Evolutionary conservation across 805 yeast species (phyloP).

Genomic region (Helenozyma baotianmanensis): DNA sequence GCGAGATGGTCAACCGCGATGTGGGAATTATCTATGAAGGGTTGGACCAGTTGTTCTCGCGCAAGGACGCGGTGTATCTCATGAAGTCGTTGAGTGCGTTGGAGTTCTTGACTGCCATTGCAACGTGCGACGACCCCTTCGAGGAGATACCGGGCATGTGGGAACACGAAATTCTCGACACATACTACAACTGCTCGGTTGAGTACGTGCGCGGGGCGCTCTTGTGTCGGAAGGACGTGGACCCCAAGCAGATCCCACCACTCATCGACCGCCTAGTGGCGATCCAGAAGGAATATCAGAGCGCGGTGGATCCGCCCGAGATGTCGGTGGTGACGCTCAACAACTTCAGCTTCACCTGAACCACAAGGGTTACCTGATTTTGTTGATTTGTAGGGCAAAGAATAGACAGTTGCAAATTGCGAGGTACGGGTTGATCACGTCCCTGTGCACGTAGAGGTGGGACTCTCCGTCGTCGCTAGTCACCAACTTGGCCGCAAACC

Average conservation of each 20-base stretch:
- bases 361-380: constrained; percentile 4
- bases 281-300: constrained; percentile 29
- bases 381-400: neutral
- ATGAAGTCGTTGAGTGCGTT: constrained; percentile 37
- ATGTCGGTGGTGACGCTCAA: constrained; percentile 30
- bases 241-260: constrained; percentile 23
- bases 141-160: constrained; percentile 44
- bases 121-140: constrained; percentile 33
- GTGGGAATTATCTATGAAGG: constrained; percentile 33
- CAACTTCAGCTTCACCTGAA: constrained; percentile 24
- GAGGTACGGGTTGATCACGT: constrained; percentile 6
- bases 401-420: constrained; percentile 9
- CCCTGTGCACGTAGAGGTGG: constrained; percentile 5
- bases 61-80: constrained; percentile 35
- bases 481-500: constrained; percentile 2
- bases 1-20: constrained; percentile 36
- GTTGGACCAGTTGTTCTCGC: constrained; percentile 34
- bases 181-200: constrained; percentile 74
- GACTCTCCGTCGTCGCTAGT: constrained; percentile 3
- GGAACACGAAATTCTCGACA: constrained; percentile 51
- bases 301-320: constrained; percentile 30
- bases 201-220: constrained; percentile 65
- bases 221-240: constrained; percentile 44
- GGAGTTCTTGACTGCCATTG: constrained; percentile 37
- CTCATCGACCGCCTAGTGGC: constrained; percentile 25